A percentile compares a stretch with the other conserved stretches of the same genome.
Evolutionary conservation across 2,329 filamentous ascomycete genomes (phyloP).

Genomic region (Scedosporium dehoogii): DNA sequence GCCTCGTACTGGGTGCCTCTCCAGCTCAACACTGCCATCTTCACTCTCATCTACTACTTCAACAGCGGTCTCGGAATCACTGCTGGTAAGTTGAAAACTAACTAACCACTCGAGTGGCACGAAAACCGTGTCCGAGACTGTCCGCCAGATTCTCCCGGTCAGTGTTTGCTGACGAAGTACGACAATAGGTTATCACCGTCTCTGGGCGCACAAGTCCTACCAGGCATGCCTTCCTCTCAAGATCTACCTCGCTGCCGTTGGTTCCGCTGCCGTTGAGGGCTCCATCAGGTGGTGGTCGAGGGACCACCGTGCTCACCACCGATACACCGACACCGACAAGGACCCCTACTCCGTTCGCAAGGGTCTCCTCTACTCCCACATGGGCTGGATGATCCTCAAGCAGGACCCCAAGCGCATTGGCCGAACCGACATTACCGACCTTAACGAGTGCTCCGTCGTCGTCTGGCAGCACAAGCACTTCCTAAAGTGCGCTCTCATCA

Average conservation of each 20-base stretch:
- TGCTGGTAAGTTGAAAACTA: conserved; percentile 44
- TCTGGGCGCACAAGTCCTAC: conserved; percentile 82
- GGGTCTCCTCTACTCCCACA: conserved; percentile 72
- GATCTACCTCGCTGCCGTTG: conserved; percentile 72
- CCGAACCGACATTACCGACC: conserved; percentile 77
- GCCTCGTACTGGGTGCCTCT: conserved; percentile 72
- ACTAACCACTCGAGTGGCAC: neutral
- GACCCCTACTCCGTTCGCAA: conserved; percentile 88
- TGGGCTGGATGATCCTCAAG: conserved; percentile 91
- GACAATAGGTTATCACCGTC: conserved; percentile 55
- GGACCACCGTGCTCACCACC: conserved; percentile 79
- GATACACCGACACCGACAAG: conserved; percentile 88
- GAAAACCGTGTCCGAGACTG: neutral
- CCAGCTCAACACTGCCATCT: conserved; percentile 60
- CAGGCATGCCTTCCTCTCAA: conserved; percentile 66
- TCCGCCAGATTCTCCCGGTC: neutral
- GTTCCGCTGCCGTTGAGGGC: conserved; percentile 74
- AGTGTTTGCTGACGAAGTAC: neutral
- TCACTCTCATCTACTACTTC: conserved; percentile 72
- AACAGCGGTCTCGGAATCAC: conserved; percentile 74
- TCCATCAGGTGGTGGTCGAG: conserved; percentile 85
- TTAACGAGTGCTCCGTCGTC: conserved; percentile 78
- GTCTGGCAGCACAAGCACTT: conserved; percentile 85
- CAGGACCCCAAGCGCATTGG: conserved; percentile 85
- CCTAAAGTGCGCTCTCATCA: conserved; percentile 66